Evolutionary conservation across 768 basidiomycete genomes (phyloP).

Genomic region (Multifurca ochricompacta): DNA sequence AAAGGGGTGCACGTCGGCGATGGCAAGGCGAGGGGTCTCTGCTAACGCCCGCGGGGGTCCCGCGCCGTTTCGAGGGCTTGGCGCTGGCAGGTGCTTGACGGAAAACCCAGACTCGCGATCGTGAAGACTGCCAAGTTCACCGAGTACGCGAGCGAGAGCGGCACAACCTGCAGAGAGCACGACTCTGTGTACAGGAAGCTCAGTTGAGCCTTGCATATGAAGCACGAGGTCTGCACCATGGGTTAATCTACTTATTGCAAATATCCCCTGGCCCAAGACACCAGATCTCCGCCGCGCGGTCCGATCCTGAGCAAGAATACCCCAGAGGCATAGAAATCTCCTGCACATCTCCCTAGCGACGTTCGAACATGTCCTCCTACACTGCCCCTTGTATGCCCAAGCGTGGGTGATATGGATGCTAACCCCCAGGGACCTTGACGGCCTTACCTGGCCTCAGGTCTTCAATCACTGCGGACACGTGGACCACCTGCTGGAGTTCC

Average conservation of each 20-base stretch:
- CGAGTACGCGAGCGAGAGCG: slow-evolving; percentile 38
- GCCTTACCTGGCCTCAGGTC: no score
- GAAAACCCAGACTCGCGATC: slow-evolving; percentile 23
- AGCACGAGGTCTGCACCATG: slow-evolving; percentile 62
- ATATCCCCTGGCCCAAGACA: slow-evolving; percentile 1
- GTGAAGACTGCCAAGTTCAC: slow-evolving; percentile 23
- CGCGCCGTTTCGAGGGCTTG: not conserved
- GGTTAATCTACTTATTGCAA: slow-evolving; percentile 18
- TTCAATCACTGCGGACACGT: no score
- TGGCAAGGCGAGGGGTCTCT: slow-evolving; percentile 28
- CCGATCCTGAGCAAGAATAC: slow-evolving; percentile 11
- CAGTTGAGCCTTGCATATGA: slow-evolving; percentile 32
- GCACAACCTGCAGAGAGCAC: slow-evolving; percentile 57
- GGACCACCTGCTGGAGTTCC: no score
- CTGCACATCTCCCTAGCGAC: no score
- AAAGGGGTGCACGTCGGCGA: slow-evolving; percentile 55
- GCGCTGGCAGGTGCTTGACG: slow-evolving; percentile 27
- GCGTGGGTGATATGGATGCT: no score
- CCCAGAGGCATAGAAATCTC: slow-evolving; percentile 27
- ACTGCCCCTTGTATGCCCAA: no score
- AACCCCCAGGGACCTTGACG: no score
- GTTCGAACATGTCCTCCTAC: no score
- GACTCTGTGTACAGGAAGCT: slow-evolving; percentile 55
- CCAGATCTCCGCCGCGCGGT: slow-evolving; percentile 1
- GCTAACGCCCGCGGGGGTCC: slow-evolving; percentile 11